Evolutionary conservation across 192 early-diverging fungal species (phyloP), one percentile per base, ranked within the genome.

Genomic region (Coemansia sp.): DNA sequence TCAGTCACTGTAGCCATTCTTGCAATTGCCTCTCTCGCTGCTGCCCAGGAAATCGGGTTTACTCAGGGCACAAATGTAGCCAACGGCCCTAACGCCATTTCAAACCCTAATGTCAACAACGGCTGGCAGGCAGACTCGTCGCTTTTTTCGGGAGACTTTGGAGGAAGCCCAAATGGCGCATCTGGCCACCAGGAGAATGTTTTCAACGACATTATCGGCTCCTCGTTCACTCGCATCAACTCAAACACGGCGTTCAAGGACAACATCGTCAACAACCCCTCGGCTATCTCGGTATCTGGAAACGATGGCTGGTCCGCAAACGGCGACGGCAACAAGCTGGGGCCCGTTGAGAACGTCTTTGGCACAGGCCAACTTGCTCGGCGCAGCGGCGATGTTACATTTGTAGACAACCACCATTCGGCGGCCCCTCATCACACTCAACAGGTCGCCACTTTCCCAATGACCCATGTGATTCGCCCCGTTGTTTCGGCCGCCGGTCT

Each of bases 211-310:
- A 32, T 74, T 9, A 50, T 58, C 0, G 64, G 71, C 18, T 67
- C 71, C 22, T 53, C 59, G 2, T 74, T 74, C 38, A 61, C 64
- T 11, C 53, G 42, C 24, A 53, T 74, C 34, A 74, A 74, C 52
- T 32, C 49, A 19, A 74, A 74, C 55, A 26, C 59, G n/a, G 71
- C 64, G 0, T 50, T 63, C 59, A 74, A 74, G 47, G 71, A 67
- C 55, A 74, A 67, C 55, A 36, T 74, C 20, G 43, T 74, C 42
- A 74, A 74, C 64, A 74, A 67, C 71, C 71, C 71, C 3, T 67
- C 64, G 14, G 11, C 26, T 17, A 47, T 46, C 8, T 36, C 38
- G 9, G 64, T 63, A 17, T 47, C 46, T 39, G 71, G 71, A 35
- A 63, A 74, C 48, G 55, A 67, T 27, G 71, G 71, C 36, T 74